Percentiles rank a stretch among this genome's conserved stretches.
These are phyloP conservation scores for Circinella umbellata DNA, from an alignment of 371 early-diverging fungal genomes.

Conservation along the genomic window DNA sequence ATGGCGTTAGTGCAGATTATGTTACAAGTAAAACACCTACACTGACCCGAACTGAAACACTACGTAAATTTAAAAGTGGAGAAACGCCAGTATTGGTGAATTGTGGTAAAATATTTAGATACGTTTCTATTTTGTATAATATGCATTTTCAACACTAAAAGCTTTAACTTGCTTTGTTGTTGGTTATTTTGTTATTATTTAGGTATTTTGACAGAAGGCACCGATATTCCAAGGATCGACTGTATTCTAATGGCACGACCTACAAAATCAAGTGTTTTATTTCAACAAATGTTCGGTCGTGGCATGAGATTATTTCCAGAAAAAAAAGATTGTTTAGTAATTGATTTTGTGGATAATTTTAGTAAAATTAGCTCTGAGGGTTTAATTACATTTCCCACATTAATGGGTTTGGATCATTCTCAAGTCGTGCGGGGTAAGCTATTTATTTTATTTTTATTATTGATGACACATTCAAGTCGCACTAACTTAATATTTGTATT, in stretches of 20 bases:
- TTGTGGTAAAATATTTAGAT: conserved; percentile 62
- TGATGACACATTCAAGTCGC: neutral
- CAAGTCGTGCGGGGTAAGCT: conserved; percentile 34
- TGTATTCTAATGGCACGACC: conserved; percentile 90
- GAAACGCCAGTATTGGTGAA: conserved; percentile 85
- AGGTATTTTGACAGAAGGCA: conserved; percentile 80
- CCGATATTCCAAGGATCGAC: conserved; percentile 91
- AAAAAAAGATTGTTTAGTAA: conserved; percentile 81
- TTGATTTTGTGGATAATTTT: conserved; percentile 86
- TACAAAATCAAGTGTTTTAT: conserved; percentile 78
- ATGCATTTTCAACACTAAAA: too few species aligned
- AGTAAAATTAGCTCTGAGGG: conserved; percentile 35
- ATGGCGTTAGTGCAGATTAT: conserved; percentile 66
- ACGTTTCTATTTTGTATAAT: too few species aligned
- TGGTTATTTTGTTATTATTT: neutral
- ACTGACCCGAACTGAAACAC: conserved; percentile 54
- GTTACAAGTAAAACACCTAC: conserved; percentile 68
- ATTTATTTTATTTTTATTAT: conserved; percentile 8
- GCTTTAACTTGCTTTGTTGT: too few species aligned
- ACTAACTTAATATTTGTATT: neutral
- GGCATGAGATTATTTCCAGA: conserved; percentile 75
- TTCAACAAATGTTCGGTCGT: conserved; percentile 96
- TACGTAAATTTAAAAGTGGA: conserved; percentile 68
- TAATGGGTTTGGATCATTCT: conserved; percentile 68
- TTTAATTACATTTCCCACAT: conserved; percentile 67